Conservation (phyloP, 768 basidiomycete genomes). For the Tulasnella calospora region DNA sequence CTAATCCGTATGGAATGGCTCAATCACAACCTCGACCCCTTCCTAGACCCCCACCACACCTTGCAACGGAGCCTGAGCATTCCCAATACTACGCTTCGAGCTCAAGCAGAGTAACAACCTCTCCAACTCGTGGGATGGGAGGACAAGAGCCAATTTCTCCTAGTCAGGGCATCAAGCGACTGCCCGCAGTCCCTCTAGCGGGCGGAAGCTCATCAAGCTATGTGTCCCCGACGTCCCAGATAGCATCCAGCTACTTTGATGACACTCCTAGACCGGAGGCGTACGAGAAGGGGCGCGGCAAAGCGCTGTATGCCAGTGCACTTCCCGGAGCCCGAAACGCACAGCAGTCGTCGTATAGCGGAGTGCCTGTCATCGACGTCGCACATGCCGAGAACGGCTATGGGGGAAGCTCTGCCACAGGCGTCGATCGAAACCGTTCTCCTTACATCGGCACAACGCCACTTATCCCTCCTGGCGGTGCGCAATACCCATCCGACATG, state of each 20-base stretch:
- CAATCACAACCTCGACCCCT: slow-evolving; percentile 7
- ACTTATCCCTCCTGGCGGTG: background rate
- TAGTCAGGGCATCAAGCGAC: slow-evolving; percentile 18
- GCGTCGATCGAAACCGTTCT: background rate
- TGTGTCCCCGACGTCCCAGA: background rate
- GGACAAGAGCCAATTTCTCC: background rate
- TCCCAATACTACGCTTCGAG: slow-evolving; percentile 1
- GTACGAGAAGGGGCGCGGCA: slow-evolving; percentile 12
- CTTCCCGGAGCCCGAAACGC: slow-evolving; percentile 12
- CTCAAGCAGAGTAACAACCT: slow-evolving; percentile 4
- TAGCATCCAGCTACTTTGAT: slow-evolving; percentile 5
- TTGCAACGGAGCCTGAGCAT: background rate
- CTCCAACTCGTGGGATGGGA: background rate
- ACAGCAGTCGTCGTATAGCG: background rate
- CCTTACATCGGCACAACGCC: background rate
- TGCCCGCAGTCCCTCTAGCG: slow-evolving; percentile 11
- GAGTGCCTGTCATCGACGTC: slow-evolving; percentile 24
- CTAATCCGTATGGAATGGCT: slow-evolving; percentile 3
- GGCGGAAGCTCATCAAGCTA: slow-evolving; percentile 1
- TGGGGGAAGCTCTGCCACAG: slow-evolving; percentile 9
- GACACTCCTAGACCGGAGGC: background rate
- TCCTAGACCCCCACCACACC: slow-evolving; percentile 8
- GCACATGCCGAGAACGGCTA: slow-evolving; percentile 11
- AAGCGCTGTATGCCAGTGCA: slow-evolving; percentile 18
- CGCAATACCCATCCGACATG: background rate